A percentile compares a stretch with the other conserved stretches of the same genome.
Conservation (phyloP, 805 yeast species). For the Yarrowia yakushimensis region DNA sequence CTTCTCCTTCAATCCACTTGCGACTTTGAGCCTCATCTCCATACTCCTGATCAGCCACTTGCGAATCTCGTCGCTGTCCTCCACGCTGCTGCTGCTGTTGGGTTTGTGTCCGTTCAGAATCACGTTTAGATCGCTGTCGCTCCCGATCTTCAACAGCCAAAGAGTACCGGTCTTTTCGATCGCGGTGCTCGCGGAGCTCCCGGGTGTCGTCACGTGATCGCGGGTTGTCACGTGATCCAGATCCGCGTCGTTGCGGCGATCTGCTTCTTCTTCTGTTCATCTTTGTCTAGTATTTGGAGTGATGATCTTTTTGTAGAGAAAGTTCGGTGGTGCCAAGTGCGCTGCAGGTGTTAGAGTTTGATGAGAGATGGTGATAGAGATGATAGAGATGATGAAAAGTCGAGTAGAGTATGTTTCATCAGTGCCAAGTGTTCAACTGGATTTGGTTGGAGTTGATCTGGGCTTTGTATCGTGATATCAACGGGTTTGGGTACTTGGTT, state of each 20-base stretch:
- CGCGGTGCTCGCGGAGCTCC: background rate
- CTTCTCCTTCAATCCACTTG: conserved; percentile 36
- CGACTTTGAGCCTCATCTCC: conserved; percentile 7
- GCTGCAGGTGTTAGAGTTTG: background rate
- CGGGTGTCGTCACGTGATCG: background rate
- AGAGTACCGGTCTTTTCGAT: background rate
- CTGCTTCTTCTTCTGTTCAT: conserved; percentile 6
- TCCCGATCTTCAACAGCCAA: conserved; percentile 1
- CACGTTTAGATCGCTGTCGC: background rate
- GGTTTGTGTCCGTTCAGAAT: background rate
- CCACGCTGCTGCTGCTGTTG: background rate
- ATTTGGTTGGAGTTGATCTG: too few species aligned
- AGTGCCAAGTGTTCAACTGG: too few species aligned
- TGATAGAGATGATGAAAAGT: too few species aligned
- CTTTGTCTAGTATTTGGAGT: too few species aligned
- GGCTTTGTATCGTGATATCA: too few species aligned
- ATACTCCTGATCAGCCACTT: background rate
- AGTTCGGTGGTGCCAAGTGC: background rate
- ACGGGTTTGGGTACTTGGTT: too few species aligned
- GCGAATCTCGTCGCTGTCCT: background rate
- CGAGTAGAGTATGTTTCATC: too few species aligned
- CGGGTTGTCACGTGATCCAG: background rate
- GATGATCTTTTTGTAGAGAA: too few species aligned
- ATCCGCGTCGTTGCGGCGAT: background rate
- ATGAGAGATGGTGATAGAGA: too few species aligned